Percentiles rank a stretch among this genome's conserved stretches.
These are phyloP conservation scores for Oropetium thomaeum DNA, from an alignment of 176 grass and related monocot species.

Conservation along the genomic window DNA sequence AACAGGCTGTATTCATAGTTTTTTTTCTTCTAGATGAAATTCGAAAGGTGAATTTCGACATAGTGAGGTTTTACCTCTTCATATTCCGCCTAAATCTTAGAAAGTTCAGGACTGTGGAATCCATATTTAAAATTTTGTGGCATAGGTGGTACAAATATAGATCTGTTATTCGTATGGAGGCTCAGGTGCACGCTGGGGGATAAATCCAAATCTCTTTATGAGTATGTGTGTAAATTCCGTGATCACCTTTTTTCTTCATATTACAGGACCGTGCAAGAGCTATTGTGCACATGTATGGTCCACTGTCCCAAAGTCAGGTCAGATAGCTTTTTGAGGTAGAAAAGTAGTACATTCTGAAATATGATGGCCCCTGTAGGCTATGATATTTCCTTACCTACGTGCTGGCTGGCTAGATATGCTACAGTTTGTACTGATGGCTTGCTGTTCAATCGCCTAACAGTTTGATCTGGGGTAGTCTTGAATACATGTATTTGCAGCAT, in stretches of 20 bases:
- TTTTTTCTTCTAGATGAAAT: not conserved
- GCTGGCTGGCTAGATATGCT: not conserved
- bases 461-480: not conserved
- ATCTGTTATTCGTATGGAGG: too few relatives aligned
- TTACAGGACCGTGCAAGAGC: not conserved
- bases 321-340: not conserved
- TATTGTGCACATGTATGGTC: not conserved
- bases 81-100: not conserved
- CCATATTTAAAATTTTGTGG: not conserved
- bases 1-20: not conserved
- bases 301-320: not conserved
- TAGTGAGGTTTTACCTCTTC: not conserved
- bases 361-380: not conserved
- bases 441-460: not conserved
- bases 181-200: too few relatives aligned
- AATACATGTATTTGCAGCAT: not conserved
- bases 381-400: not conserved
- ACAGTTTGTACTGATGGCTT: not conserved
- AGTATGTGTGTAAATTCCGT: not conserved
- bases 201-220: not conserved
- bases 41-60: not conserved
- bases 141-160: too few relatives aligned
- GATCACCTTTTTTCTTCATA: not conserved
- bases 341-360: not conserved
- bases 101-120: not conserved